These are phyloP conservation scores for Eremothecium sinecaudum DNA, from an alignment of 1,139 yeast genomes.

Conservation along the genomic window DNA sequence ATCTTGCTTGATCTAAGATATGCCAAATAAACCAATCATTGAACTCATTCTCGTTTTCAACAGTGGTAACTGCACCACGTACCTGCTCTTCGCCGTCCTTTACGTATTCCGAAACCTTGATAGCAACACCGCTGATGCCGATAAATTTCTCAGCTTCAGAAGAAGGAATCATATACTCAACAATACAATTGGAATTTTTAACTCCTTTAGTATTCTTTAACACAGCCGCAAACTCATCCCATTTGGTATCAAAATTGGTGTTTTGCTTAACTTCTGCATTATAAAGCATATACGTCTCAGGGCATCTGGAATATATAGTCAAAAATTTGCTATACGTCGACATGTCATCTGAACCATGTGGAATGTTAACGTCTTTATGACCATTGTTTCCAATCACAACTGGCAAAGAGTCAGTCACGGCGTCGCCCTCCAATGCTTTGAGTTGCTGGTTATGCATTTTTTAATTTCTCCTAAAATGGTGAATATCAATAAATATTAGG, in stretches of 20 bases:
- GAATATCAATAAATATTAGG: too few species aligned
- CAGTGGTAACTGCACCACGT: conserved; percentile 31
- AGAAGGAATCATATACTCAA: conserved; percentile 18
- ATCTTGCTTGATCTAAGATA: conserved; percentile 29
- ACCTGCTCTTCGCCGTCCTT: conserved; percentile 26
- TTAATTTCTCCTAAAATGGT: too few species aligned
- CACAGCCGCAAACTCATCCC: conserved; percentile 19
- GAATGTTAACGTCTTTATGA: conserved; percentile 10
- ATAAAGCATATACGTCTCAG: conserved; percentile 13
- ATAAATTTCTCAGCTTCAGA: conserved; percentile 18
- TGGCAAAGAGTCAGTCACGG: conserved; percentile 3
- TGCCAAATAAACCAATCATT: conserved; percentile 34
- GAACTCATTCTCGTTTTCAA: conserved; percentile 26
- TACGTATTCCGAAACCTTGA: conserved; percentile 29
- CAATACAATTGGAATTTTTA: conserved; percentile 12
- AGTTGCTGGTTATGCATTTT: conserved; percentile 5
- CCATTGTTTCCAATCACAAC: conserved; percentile 6
- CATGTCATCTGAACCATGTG: conserved; percentile 18
- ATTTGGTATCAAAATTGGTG: conserved; percentile 21
- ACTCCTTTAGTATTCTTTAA: conserved; percentile 6
- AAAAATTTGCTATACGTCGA: conserved; percentile 33
- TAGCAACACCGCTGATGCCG: conserved; percentile 13
- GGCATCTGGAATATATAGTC: conserved; percentile 30
- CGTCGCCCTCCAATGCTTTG: conserved; percentile 4
- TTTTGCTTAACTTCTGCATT: conserved; percentile 28